These are phyloP conservation scores for Fusarium gaditjirri DNA, from an alignment of 2,329 filamentous ascomycete species.

Conservation along the genomic window DNA sequence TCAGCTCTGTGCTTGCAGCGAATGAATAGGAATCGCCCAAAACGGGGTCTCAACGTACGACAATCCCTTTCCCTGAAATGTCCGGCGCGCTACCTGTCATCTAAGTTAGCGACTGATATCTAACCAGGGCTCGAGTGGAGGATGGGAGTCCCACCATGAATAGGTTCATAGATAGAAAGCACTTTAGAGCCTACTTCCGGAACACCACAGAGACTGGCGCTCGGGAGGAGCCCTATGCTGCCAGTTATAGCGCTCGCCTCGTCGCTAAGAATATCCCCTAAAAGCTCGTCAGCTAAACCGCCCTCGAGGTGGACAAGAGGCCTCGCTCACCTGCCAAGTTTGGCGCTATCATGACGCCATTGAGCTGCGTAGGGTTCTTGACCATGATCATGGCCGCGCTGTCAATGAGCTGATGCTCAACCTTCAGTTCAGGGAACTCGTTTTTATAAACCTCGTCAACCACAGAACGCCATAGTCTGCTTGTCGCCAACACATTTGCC, in stretches of 20 bases:
- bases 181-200: slow-evolving; percentile 86
- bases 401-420: slow-evolving; percentile 93
- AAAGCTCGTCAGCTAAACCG: slow-evolving; percentile 49
- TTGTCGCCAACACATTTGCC: slow-evolving; percentile 94
- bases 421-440: slow-evolving; percentile 88
- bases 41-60: slow-evolving; percentile 50
- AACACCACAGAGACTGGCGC: slow-evolving; percentile 85
- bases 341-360: slow-evolving; percentile 91
- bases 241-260: slow-evolving; percentile 96
- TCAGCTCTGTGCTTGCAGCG: background rate
- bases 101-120: background rate
- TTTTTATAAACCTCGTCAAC: slow-evolving; percentile 85
- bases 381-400: slow-evolving; percentile 98
- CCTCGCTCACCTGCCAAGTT: slow-evolving; percentile 66
- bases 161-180: slow-evolving; percentile 97
- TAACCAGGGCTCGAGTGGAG: background rate
- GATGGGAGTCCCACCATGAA: slow-evolving; percentile 74
- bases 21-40: background rate
- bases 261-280: slow-evolving; percentile 95
- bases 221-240: slow-evolving; percentile 86
- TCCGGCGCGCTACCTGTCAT: slow-evolving; percentile 53
- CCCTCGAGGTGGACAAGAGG: background rate
- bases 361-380: slow-evolving; percentile 88
- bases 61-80: slow-evolving; percentile 90
- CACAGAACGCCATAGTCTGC: slow-evolving; percentile 87